Evolutionary conservation across 352 stramenopile species (phyloP).

Genomic region (Phytophthora lateralis): DNA sequence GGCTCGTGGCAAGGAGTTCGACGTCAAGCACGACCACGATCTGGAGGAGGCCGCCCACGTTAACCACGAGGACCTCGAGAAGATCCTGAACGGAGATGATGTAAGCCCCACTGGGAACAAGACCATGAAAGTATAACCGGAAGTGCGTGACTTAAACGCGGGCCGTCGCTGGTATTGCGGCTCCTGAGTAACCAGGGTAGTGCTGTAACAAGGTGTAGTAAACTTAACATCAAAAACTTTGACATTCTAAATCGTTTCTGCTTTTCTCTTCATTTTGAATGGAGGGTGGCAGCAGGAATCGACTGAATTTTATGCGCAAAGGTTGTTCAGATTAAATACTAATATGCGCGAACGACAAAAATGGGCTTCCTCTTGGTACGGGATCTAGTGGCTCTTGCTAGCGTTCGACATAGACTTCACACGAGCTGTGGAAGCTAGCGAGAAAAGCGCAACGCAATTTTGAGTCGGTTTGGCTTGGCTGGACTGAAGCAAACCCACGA

Average conservation of each 20-base stretch:
- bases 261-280: neutral
- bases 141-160: neutral
- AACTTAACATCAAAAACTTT: neutral
- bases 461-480: neutral
- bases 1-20: conserved; percentile 51
- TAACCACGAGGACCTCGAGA: conserved; percentile 43
- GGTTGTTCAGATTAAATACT: conserved; percentile 51
- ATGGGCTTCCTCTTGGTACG: conserved; percentile 16
- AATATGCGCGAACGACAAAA: conserved; percentile 39
- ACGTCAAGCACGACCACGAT: conserved; percentile 39
- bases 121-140: conserved; percentile 13
- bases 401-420: neutral
- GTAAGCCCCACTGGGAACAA: neutral
- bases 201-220: neutral
- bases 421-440: neutral
- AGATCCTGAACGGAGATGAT: conserved; percentile 31
- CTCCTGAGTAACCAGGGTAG: too few relatives aligned
- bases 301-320: conserved; percentile 21
- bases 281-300: neutral
- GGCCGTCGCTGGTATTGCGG: neutral
- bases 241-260: neutral
- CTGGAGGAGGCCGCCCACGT: conserved; percentile 37
- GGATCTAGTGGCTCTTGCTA: conserved; percentile 15
- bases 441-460: conserved; percentile 6
- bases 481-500: conserved; percentile 11